Evolutionary conservation across 1,284 basidiomycete genomes (phyloP).

Genomic region (Apiotrichum siamense): DNA sequence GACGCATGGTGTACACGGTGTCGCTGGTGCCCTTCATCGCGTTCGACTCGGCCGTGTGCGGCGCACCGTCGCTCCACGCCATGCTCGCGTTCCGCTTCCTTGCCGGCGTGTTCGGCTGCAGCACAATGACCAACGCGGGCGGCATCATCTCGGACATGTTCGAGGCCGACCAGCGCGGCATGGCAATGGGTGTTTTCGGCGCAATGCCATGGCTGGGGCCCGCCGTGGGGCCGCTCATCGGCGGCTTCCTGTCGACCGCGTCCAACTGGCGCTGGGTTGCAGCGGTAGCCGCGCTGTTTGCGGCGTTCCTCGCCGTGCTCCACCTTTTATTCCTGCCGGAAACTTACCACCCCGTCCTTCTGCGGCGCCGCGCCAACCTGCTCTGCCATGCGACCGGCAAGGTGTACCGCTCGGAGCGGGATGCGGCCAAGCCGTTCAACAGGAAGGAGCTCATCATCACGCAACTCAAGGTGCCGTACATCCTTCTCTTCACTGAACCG

Average conservation of each 20-base stretch:
- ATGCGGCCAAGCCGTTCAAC: constrained; percentile 35
- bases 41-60: constrained; percentile 47
- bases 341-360: constrained; percentile 48
- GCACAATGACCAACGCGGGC: constrained; percentile 48
- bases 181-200: constrained; percentile 52
- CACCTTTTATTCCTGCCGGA: constrained; percentile 42
- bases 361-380: constrained; percentile 38
- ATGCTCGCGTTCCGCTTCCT: constrained; percentile 49
- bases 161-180: constrained; percentile 41
- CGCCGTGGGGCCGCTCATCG: constrained; percentile 35
- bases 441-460: constrained; percentile 34
- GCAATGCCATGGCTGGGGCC: constrained; percentile 46
- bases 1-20: constrained; percentile 41
- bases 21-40: constrained; percentile 43
- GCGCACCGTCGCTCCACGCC: constrained; percentile 43
- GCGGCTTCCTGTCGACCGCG: constrained; percentile 39
- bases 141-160: constrained; percentile 48
- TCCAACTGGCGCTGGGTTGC: constrained; percentile 53
- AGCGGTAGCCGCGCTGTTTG: constrained; percentile 57
- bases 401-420: constrained; percentile 42
- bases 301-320: constrained; percentile 34
- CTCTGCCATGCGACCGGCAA: constrained; percentile 44
- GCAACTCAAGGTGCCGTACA: constrained; percentile 45
- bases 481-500: constrained; percentile 44
- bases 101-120: constrained; percentile 44